Conservation (phyloP, 2,329 filamentous ascomycete species). For the Claviceps cyperi region DNA sequence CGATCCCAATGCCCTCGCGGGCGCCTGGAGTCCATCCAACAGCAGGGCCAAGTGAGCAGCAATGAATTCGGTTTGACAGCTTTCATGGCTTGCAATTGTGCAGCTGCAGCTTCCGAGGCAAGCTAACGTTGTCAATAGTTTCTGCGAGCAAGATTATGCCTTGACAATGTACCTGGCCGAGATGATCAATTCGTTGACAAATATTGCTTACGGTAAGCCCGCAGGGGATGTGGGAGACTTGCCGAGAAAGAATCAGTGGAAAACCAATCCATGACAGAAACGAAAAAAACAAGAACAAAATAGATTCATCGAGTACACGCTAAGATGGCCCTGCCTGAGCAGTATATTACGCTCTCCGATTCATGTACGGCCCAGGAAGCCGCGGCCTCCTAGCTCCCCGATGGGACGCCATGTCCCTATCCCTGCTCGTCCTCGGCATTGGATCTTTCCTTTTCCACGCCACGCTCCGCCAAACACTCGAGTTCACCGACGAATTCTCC, state of each 20-base stretch:
- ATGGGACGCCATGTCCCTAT: conserved; percentile 26
- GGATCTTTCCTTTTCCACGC: conserved; percentile 30
- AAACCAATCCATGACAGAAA: neutral
- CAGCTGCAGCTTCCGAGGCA: neutral
- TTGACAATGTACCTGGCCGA: conserved; percentile 28
- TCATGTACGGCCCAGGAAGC: conserved; percentile 20
- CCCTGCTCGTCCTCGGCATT: conserved; percentile 26
- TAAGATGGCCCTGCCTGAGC: neutral
- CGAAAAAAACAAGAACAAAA: neutral
- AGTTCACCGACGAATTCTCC: conserved; percentile 41
- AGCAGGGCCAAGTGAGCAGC: conserved; percentile 22
- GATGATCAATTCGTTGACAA: conserved; percentile 29
- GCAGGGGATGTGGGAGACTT: conserved; percentile 18
- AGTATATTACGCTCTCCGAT: conserved; percentile 28
- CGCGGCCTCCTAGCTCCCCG: conserved; percentile 17
- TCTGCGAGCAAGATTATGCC: conserved; percentile 34
- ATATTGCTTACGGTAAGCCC: conserved; percentile 26
- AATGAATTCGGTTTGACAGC: neutral
- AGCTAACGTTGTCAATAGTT: conserved; percentile 11
- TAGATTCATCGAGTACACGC: neutral
- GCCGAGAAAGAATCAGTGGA: neutral
- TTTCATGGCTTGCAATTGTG: too few species aligned
- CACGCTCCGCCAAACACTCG: conserved; percentile 25
- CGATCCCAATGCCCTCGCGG: conserved; percentile 18
- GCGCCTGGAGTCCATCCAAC: conserved; percentile 24